Evolutionary conservation across 2,329 filamentous ascomycete species (phyloP).

Genomic region (Aspergillus viridinutans): DNA sequence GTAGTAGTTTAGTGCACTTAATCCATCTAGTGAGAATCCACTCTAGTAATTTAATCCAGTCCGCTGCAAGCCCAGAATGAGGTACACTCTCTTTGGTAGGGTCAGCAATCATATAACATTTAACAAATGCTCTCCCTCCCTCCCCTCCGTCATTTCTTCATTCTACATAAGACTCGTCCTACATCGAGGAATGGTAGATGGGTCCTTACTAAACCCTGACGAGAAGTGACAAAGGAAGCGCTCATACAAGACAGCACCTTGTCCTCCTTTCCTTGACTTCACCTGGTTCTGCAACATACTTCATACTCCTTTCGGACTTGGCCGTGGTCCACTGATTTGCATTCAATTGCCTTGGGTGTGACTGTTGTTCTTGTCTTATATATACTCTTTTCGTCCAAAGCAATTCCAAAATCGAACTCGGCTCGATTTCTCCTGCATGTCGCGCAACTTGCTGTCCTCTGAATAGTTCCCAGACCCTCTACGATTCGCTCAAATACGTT

Average conservation of each 20-base stretch:
- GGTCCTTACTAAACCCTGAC: slow-evolving; percentile 3
- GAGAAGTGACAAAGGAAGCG: neutral
- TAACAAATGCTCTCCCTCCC: slow-evolving; percentile 24
- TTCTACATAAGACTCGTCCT: slow-evolving; percentile 9
- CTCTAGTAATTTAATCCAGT: slow-evolving; percentile 2
- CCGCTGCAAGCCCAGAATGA: slow-evolving; percentile 14
- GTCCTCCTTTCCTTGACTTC: neutral
- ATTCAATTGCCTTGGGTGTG: neutral
- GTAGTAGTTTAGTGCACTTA: neutral
- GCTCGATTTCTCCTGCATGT: neutral
- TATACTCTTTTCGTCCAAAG: neutral
- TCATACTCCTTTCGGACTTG: neutral
- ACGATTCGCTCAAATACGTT: neutral
- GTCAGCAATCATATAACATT: slow-evolving; percentile 27
- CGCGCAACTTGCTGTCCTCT: neutral
- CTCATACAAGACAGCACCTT: neutral
- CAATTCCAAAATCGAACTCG: neutral
- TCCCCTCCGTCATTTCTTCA: slow-evolving; percentile 7
- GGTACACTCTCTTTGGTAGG: slow-evolving; percentile 18
- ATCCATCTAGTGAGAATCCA: neutral
- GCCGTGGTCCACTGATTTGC: neutral
- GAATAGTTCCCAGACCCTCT: neutral
- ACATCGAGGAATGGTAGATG: neutral
- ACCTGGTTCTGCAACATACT: neutral
- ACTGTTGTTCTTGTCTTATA: neutral